phyloP scores from a whole-genome alignment of 306 rosid genomes.

The Ormosia emarginata region DNA sequence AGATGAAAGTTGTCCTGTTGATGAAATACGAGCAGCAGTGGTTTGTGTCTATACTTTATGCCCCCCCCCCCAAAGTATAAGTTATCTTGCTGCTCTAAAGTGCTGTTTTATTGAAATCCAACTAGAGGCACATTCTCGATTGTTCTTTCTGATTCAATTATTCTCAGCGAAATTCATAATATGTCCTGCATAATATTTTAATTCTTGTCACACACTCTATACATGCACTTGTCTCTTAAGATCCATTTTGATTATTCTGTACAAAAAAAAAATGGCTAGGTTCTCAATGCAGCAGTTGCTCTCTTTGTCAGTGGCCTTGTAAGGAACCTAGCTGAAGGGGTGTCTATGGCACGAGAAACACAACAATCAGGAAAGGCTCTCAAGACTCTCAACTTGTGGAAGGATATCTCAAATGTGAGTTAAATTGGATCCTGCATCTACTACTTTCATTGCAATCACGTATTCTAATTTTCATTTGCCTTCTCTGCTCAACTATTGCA shows the following conservation, averaged over 20 bases:
- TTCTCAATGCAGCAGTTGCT: conserved; percentile 89
- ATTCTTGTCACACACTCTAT: neutral
- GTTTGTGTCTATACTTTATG: neutral
- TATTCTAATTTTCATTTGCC: neutral
- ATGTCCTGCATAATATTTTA: neutral
- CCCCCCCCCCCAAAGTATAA: neutral
- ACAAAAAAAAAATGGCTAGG: conserved; percentile 38
- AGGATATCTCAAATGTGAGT: conserved; percentile 63
- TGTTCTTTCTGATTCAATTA: neutral
- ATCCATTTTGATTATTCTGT: conserved; percentile 2
- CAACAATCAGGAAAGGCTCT: conserved; percentile 80
- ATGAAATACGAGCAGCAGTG: neutral
- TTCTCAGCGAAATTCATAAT: neutral
- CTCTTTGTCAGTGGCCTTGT: conserved; percentile 66
- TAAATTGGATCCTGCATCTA: neutral
- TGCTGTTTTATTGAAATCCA: conserved; percentile 13
- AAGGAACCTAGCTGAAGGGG: conserved; percentile 66
- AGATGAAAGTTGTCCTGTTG: neutral
- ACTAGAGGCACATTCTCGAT: neutral
- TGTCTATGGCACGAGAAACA: conserved; percentile 65
- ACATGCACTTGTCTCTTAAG: neutral
- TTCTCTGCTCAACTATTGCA: conserved; percentile 25
- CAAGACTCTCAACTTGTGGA: conserved; percentile 66
- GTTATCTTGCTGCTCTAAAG: neutral
- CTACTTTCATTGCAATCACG: neutral